Base-by-base conservation (phyloP, 2,329 filamentous ascomycete genomes). In the Phialophora expanda region DNA sequence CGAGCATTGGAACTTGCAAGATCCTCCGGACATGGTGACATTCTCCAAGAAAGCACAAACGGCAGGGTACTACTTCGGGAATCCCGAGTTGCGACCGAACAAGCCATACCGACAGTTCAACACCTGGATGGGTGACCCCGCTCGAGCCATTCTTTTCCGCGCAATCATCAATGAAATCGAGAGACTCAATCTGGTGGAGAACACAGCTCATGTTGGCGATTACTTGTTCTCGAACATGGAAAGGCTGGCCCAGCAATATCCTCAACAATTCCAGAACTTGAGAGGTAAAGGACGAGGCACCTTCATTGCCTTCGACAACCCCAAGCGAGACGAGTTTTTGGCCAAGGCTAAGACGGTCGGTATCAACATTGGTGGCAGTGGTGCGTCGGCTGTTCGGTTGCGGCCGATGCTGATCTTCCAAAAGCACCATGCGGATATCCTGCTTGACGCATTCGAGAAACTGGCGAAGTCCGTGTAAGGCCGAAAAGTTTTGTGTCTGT, bases 91-190 rank as follows among this genome's bases (percentile, higher is more conserved):
- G 72, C 85, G 91, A 12, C 93, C 93, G 69, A 96, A 96, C 84
- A 93, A 93, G 85, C 90, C 93, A 5, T 97, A 96, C 84, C 89
- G 93, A 68, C 93, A 97, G 81, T 97, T 97, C 85, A 97, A 97
- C 85, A 97, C 92, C 56, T 97, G 93, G 93, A 96, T 97, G 90
- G 93, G 93, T 74, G 93, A 97, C 81, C 93, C 93, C 17, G 89
- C 90, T 14, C 89, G 92, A 66, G 92, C 90, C 17, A 82, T 97
- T 66, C 85, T 97, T 71, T 96, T 96, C 89, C 87, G 90, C 69
- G 90, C 88, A 74, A 96, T 97, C 80, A 86, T 94, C 75, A 80
- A 90, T 65, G 92, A 97, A 81, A 89, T 96, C 64, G 83, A 92
- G 78, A 83, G 87, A 58, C 83, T 91, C 64, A 86, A 90, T 74